phyloP scores from a whole-genome alignment of 2,329 filamentous ascomycete genomes.

The Leptographium galeiforme region DNA sequence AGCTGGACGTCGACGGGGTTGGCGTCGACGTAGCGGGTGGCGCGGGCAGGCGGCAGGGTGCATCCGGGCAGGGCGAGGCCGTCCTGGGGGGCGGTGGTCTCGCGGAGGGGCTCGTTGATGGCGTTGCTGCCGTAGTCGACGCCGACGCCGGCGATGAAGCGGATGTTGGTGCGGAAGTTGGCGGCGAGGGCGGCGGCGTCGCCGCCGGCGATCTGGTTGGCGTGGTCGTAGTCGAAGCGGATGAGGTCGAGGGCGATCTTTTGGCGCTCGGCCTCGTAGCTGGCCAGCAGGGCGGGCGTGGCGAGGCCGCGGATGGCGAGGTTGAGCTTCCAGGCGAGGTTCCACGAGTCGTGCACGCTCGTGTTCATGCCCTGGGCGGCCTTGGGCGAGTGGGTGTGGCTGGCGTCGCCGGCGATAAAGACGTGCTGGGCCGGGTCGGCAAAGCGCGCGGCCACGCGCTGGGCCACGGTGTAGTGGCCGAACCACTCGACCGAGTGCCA shows the following conservation, averaged over 20 bases:
- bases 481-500: conserved; percentile 56
- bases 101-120: conserved; percentile 32
- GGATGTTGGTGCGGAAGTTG: conserved; percentile 52
- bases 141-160: conserved; percentile 54
- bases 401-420: conserved; percentile 51
- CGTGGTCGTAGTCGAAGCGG: conserved; percentile 36
- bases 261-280: conserved; percentile 48
- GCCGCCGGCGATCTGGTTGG: conserved; percentile 35
- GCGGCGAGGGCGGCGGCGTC: conserved; percentile 43
- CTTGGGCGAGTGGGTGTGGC: conserved; percentile 53
- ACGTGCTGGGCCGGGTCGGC: conserved; percentile 43
- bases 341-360: conserved; percentile 47
- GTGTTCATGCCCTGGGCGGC: conserved; percentile 51
- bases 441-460: conserved; percentile 57
- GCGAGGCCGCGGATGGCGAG: conserved; percentile 40
- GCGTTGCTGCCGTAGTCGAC: conserved; percentile 40
- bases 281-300: conserved; percentile 38
- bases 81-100: conserved; percentile 21
- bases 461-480: conserved; percentile 56
- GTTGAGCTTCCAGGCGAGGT: conserved; percentile 47
- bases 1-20: conserved; percentile 67
- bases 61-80: conserved; percentile 34
- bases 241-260: conserved; percentile 47
- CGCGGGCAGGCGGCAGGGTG: conserved; percentile 51
- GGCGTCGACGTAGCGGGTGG: conserved; percentile 61